These are phyloP conservation scores for Triangularia setosa DNA, from an alignment of 2,329 filamentous ascomycete species.

Conservation along the genomic window DNA sequence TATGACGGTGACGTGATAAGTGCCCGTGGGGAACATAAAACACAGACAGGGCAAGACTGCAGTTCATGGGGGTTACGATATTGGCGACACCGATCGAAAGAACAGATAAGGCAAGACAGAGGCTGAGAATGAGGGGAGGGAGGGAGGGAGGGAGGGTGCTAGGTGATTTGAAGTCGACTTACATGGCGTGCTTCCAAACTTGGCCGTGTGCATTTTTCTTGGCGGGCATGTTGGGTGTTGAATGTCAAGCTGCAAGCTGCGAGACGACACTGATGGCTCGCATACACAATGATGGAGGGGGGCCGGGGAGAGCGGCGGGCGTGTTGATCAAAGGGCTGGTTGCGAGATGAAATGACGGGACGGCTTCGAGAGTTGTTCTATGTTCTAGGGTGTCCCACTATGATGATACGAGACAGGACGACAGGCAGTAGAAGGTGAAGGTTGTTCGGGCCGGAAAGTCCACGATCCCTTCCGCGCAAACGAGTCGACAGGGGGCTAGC, in stretches of 20 bases:
- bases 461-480: background rate
- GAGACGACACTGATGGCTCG: background rate
- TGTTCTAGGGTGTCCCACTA: background rate
- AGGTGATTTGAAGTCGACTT: background rate
- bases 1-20: background rate
- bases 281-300: background rate
- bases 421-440: background rate
- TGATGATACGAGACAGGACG: no score
- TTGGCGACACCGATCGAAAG: background rate
- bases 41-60: no score
- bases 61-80: no score
- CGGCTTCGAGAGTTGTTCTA: background rate
- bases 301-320: background rate
- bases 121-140: background rate
- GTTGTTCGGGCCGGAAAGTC: background rate
- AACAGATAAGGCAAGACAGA: background rate
- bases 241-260: constrained; percentile 1
- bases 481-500: background rate
- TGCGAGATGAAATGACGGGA: background rate
- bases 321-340: background rate
- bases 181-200: background rate
- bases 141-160: background rate
- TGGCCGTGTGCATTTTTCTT: background rate
- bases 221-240: background rate
- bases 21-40: background rate